Base-by-base conservation (phyloP, 345 rosid species). In the Salix viminalis region DNA sequence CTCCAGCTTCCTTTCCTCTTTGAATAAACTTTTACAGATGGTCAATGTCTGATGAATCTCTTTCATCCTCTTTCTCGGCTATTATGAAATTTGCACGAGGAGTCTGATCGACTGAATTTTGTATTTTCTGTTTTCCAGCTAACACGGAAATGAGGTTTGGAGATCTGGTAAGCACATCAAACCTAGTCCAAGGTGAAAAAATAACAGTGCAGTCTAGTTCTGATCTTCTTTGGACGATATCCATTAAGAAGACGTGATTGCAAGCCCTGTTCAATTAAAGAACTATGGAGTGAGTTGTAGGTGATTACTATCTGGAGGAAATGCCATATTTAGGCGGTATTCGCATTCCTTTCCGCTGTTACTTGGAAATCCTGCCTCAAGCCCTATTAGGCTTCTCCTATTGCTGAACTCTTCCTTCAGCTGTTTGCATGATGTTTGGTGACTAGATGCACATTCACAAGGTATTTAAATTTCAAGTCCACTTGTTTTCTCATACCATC, bases 181-280 rank as follows among this genome's bases (percentile, higher is more conserved):
- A 96, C 73, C 71, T 80, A 48, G 94, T 86, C 19, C 69, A 76
- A 71, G 91, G 65, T 18, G 94, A 89, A 60, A 92, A 73, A 70
- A 74, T 96, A 70, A 94, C 92, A 0, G 96, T 94, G 21, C 81
- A 69, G 64, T 92, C 99, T 0, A 93, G 91, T 79, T 82, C 93
- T 0, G 96, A 96, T 87, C 93, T 96, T 82, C 88, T 96, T 13
- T 96, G 98, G 99, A 96, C 99, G 1, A 92, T 96, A 70, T 87
- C 97, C 74, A 88, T 96, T 30, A 92, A 87, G 79, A 86, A 85
- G 75, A 44, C 9, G 12, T 66, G 46, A 77, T 2, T 26, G 71
- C 24, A 7, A 8, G 52, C 50, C 14, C 13, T 56, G 2, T n/a
- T n/a, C 34, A 8, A 16, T 19, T 3, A 30, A 19, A 28, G 6